These are phyloP conservation scores for Aspergillus biplanus DNA, from an alignment of 495 filamentous ascomycete genomes.

Conservation along the genomic window DNA sequence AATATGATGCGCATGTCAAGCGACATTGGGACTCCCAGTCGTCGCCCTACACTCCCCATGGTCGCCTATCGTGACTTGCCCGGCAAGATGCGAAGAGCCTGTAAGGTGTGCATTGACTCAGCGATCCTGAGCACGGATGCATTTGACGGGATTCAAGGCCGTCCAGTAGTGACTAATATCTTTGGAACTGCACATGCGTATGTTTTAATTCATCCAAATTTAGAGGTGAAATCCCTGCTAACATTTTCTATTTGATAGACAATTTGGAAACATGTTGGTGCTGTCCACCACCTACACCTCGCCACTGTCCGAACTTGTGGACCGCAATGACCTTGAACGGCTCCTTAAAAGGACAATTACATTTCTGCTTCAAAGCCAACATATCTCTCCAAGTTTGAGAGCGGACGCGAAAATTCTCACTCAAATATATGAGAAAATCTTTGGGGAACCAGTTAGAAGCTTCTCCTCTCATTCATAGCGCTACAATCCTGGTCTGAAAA, in stretches of 20 bases:
- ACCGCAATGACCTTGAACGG: constrained; percentile 49
- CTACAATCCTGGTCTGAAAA: neutral
- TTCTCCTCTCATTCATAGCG: constrained; percentile 11
- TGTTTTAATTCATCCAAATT: constrained; percentile 39
- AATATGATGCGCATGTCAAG: constrained; percentile 42
- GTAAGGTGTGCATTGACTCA: constrained; percentile 66
- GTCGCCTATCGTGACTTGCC: constrained; percentile 33
- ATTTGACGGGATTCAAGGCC: constrained; percentile 71
- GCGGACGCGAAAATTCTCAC: constrained; percentile 71
- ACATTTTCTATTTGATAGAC: constrained; percentile 51
- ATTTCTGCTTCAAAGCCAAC: constrained; percentile 64
- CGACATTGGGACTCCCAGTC: constrained; percentile 35
- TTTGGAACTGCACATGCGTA: constrained; percentile 98
- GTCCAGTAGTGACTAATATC: constrained; percentile 88
- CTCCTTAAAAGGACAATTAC: constrained; percentile 66
- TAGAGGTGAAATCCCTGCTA: neutral
- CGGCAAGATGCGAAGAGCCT: constrained; percentile 51
- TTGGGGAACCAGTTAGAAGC: constrained; percentile 36
- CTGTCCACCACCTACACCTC: constrained; percentile 77
- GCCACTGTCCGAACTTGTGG: constrained; percentile 55
- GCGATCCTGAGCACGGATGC: constrained; percentile 84
- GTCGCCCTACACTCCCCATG: constrained; percentile 2
- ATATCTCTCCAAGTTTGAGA: constrained; percentile 67
- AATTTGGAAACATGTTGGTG: constrained; percentile 95
- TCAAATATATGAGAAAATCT: constrained; percentile 58